Evolutionary conservation across 73 alveolate genomes (phyloP).

Genomic region (Tetrahymena thermophila): DNA sequence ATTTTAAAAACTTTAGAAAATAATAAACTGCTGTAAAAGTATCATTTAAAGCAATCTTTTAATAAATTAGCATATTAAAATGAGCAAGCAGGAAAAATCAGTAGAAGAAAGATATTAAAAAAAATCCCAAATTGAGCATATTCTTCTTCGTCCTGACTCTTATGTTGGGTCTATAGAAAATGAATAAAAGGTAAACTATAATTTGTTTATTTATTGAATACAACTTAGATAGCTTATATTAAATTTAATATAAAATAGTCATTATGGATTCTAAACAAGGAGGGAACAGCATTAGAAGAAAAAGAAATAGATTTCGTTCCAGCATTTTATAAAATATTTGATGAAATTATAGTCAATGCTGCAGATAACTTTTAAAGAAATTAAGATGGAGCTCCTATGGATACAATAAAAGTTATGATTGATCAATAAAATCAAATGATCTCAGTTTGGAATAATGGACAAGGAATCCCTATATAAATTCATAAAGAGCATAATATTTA

Average conservation of each 20-base stretch:
- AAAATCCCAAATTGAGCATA: conserved; percentile 87
- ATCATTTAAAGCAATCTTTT: neutral
- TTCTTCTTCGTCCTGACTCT: conserved; percentile 96
- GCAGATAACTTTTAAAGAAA: conserved; percentile 97
- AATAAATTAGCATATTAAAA: neutral
- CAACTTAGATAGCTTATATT: conserved; percentile 48
- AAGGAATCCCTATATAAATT: conserved; percentile 85
- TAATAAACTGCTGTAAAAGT: neutral
- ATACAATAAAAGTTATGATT: conserved; percentile 84
- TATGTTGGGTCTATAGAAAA: conserved; percentile 95
- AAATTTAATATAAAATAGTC: neutral
- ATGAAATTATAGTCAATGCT: conserved; percentile 98
- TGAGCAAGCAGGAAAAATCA: conserved; percentile 23
- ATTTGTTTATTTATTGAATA: conserved; percentile 77
- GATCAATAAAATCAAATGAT: conserved; percentile 65
- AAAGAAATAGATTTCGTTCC: conserved; percentile 89
- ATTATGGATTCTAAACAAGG: conserved; percentile 70
- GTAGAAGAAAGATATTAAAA: conserved; percentile 85
- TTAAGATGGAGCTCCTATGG: conserved; percentile 3
- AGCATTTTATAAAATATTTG: conserved; percentile 89
- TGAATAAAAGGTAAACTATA: conserved; percentile 79
- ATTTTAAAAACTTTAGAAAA: neutral
- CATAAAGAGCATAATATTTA: conserved; percentile 91
- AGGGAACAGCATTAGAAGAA: conserved; percentile 52
- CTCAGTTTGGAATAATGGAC: conserved; percentile 89